These are phyloP conservation scores for Aphanomyces euteiches DNA, from an alignment of 352 stramenopile species.

Conservation along the genomic window DNA sequence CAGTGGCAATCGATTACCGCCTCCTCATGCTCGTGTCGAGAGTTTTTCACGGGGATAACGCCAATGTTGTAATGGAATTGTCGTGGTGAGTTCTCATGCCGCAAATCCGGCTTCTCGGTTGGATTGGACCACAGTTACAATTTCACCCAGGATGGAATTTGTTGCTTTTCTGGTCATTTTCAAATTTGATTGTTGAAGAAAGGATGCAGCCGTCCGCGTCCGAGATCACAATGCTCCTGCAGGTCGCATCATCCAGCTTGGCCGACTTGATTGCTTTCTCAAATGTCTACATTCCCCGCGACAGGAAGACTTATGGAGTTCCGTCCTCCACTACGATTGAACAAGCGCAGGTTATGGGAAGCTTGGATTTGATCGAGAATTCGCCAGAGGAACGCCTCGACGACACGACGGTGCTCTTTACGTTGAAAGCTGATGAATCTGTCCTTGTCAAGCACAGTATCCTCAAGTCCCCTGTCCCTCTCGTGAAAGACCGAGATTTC, in stretches of 20 bases:
- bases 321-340: background rate
- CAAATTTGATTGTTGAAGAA: background rate
- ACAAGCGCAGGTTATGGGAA: background rate
- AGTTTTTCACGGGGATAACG: too few relatives aligned
- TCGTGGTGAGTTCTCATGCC: too few relatives aligned
- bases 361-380: background rate
- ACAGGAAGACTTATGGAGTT: slow-evolving; percentile 1
- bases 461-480: slow-evolving; percentile 1
- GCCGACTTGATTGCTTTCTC: background rate
- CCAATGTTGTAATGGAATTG: too few relatives aligned
- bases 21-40: too few relatives aligned
- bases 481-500: background rate
- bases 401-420: background rate
- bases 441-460: background rate
- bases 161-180: background rate
- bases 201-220: background rate
- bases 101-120: too few relatives aligned
- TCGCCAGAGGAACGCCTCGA: background rate
- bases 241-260: background rate
- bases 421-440: background rate
- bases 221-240: background rate
- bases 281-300: background rate
- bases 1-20: too few relatives aligned
- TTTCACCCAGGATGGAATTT: too few relatives aligned
- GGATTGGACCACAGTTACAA: too few relatives aligned